phyloP scores from a whole-genome alignment of 2,329 filamentous ascomycete species.

The Tolypocladium amazonense region DNA sequence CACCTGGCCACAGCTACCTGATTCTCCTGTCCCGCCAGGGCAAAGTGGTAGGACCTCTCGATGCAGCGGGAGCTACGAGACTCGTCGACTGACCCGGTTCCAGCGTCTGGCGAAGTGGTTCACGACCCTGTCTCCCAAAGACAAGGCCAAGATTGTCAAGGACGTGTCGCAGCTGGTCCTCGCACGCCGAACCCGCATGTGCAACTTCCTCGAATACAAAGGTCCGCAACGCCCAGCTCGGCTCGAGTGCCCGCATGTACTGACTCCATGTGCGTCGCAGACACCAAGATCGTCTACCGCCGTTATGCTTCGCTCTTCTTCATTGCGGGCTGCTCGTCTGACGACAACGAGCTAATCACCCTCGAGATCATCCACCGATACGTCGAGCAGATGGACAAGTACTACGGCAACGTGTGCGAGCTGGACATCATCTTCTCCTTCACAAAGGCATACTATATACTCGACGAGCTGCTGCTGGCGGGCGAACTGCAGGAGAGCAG shows the following conservation, averaged over 20 bases:
- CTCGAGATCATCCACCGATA: constrained; percentile 99
- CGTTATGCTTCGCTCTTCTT: constrained; percentile 99
- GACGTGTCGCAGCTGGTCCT: constrained; percentile 97
- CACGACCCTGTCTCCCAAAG: constrained; percentile 90
- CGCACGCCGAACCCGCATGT: constrained; percentile 94
- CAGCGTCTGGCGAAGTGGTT: constrained; percentile 99
- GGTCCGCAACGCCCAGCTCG: constrained; percentile 38
- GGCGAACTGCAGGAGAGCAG: constrained; percentile 98
- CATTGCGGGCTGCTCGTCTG: constrained; percentile 93
- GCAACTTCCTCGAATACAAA: constrained; percentile 99
- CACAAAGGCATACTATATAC: constrained; percentile 98
- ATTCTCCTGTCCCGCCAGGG: constrained; percentile 96
- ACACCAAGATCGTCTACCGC: constrained; percentile 97
- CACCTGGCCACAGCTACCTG: constrained; percentile 59
- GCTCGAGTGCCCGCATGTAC: background rate
- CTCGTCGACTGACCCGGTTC: constrained; percentile 5
- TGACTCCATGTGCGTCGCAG: constrained; percentile 31
- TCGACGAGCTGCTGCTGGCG: constrained; percentile 89
- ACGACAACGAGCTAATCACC: constrained; percentile 95
- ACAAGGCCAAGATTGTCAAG: constrained; percentile 99
- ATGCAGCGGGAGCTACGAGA: background rate
- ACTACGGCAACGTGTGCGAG: constrained; percentile 99
- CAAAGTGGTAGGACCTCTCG: constrained; percentile 73
- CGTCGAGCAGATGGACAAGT: constrained; percentile 99
- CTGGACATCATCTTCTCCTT: constrained; percentile 99